Conservation (phyloP, 768 basidiomycete genomes). For the Russula emetica region DNA sequence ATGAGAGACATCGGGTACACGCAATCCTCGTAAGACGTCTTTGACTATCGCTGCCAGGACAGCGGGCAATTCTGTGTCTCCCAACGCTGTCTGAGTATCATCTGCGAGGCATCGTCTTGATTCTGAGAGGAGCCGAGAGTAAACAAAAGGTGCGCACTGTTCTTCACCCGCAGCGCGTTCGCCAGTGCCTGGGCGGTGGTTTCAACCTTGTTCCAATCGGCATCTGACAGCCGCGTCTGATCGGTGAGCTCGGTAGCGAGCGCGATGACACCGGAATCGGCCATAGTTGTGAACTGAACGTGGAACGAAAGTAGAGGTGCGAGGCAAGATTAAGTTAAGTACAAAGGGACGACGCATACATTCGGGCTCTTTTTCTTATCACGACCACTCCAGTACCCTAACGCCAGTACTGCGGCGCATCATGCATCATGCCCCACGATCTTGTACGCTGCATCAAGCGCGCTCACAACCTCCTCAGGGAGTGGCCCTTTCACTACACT, state of each 20-base stretch:
- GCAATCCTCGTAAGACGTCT: conserved; percentile 47
- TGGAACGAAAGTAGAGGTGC: background rate
- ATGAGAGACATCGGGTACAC: conserved; percentile 44
- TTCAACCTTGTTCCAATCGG: conserved; percentile 26
- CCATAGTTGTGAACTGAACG: conserved; percentile 15
- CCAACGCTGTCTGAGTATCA: conserved; percentile 68
- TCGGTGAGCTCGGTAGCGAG: conserved; percentile 21
- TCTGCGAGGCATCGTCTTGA: conserved; percentile 37
- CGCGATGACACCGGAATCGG: conserved; percentile 14
- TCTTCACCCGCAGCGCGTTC: conserved; percentile 22
- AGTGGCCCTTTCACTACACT: background rate
- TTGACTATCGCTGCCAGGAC: conserved; percentile 59
- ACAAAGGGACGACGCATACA: background rate
- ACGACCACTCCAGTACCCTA: conserved; percentile 1
- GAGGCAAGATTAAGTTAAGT: background rate
- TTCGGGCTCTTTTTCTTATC: background rate
- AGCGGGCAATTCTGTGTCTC: conserved; percentile 59
- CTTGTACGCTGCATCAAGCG: background rate
- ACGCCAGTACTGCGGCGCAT: background rate
- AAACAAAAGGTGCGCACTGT: conserved; percentile 12
- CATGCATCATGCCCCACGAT: background rate
- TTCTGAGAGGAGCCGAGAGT: background rate
- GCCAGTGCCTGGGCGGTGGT: conserved; percentile 22
- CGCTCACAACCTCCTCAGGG: background rate
- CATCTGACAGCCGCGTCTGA: conserved; percentile 19